Percentiles rank a stretch among this genome's conserved stretches.
Evolutionary conservation across 495 filamentous ascomycete species (phyloP).

Genomic region (Trichoderma gamsii): DNA sequence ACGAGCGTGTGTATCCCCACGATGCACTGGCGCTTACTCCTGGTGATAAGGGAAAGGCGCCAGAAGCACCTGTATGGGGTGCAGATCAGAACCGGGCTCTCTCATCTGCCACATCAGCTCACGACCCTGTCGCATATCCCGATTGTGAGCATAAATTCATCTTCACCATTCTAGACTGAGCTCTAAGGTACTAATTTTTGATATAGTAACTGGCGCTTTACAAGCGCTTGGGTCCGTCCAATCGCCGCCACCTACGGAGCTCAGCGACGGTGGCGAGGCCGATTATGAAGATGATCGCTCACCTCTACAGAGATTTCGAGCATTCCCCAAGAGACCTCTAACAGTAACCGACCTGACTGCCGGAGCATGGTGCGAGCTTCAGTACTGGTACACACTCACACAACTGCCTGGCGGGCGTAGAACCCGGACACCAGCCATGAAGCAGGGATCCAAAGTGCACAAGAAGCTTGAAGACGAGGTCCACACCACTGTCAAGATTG

Average conservation of each 20-base stretch:
- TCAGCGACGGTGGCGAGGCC: constrained; percentile 3
- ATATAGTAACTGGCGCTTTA: constrained; percentile 26
- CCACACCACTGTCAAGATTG: constrained; percentile 65
- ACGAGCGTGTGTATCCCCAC: not conserved
- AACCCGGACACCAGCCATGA: constrained; percentile 74
- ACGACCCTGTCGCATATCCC: constrained; percentile 34
- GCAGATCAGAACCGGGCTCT: not conserved
- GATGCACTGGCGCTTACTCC: too few species aligned
- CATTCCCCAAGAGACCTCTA: constrained; percentile 68
- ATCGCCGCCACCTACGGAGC: constrained; percentile 8
- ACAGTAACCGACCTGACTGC: constrained; percentile 84
- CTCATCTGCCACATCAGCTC: constrained; percentile 17
- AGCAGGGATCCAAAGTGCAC: constrained; percentile 68
- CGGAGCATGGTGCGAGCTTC: constrained; percentile 92
- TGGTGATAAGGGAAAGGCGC: not conserved
- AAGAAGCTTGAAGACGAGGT: constrained; percentile 80
- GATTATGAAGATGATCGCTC: constrained; percentile 29
- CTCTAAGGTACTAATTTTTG: not conserved
- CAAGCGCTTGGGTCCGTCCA: constrained; percentile 20
- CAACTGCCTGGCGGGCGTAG: constrained; percentile 62
- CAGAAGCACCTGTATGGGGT: not conserved
- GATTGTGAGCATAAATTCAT: constrained; percentile 37
- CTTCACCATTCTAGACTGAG: not conserved
- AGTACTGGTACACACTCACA: constrained; percentile 81
- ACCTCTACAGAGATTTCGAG: constrained; percentile 66